Evolutionary conservation across 192 early-diverging fungal species (phyloP).

Genomic region (Mortierella antarctica): DNA sequence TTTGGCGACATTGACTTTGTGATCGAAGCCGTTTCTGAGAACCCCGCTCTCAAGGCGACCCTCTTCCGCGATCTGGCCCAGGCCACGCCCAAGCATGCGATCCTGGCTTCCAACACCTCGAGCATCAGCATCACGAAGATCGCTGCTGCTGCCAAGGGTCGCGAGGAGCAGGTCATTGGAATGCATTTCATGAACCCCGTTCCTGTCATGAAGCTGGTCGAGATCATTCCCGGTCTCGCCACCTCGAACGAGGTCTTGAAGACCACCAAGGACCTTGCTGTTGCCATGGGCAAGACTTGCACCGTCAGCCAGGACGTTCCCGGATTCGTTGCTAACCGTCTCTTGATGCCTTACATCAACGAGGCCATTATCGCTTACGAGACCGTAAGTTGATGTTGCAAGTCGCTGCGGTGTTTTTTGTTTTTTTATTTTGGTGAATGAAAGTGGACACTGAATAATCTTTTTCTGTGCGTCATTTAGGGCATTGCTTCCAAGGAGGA

Average conservation of each 20-base stretch:
- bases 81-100: conserved; percentile 72
- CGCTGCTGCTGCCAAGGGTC: conserved; percentile 85
- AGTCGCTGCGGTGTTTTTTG: not conserved
- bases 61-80: conserved; percentile 84
- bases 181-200: conserved; percentile 99
- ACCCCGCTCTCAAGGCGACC: conserved; percentile 82
- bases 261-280: conserved; percentile 80
- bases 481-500: conserved; percentile 91
- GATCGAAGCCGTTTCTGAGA: conserved; percentile 95
- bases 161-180: conserved; percentile 89
- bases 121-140: conserved; percentile 98
- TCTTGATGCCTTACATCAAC: conserved; percentile 99
- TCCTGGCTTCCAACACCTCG: conserved; percentile 97
- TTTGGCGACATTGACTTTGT: conserved; percentile 83
- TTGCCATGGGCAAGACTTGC: conserved; percentile 93
- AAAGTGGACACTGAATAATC: not conserved
- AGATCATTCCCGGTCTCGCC: conserved; percentile 95
- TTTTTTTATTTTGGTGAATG: conserved; percentile 2
- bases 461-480: conserved; percentile 49
- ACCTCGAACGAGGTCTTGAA: conserved; percentile 78
- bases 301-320: conserved; percentile 91
- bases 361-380: conserved; percentile 91
- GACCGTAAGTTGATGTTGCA: conserved; percentile 63
- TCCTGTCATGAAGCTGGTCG: conserved; percentile 96
- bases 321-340: conserved; percentile 96